Evolutionary conservation across 176 grass and related monocot species (phyloP).

Genomic region (Zoysia pacifica): DNA sequence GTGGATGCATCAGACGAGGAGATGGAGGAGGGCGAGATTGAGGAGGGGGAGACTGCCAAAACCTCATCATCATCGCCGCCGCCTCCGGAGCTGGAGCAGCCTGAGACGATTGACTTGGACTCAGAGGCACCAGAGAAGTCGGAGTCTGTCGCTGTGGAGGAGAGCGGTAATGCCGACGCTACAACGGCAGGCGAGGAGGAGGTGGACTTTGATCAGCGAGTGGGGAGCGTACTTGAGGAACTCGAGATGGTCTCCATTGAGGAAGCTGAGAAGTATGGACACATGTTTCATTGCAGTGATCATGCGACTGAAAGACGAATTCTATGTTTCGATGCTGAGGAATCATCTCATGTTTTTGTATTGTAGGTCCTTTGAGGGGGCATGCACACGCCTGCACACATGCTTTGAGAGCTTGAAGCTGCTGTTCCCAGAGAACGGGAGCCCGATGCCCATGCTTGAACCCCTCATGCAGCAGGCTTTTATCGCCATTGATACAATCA

Average conservation of each 20-base stretch:
- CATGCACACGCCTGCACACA: conserved; percentile 54
- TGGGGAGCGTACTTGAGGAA: too few species aligned
- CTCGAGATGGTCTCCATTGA: too few species aligned
- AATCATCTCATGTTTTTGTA: conserved; percentile 22
- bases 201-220: too few species aligned
- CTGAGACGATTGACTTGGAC: too few species aligned
- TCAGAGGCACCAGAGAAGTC: conserved; percentile 46
- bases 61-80: neutral
- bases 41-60: too few species aligned
- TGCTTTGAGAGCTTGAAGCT: conserved; percentile 86
- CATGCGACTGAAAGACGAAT: neutral
- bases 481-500: conserved; percentile 58
- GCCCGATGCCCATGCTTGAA: conserved; percentile 74
- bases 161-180: too few species aligned
- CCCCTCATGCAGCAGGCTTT: conserved; percentile 81
- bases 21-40: conserved; percentile 45
- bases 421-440: conserved; percentile 57
- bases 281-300: neutral
- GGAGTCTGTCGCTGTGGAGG: too few species aligned
- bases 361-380: conserved; percentile 86
- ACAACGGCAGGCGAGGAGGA: too few species aligned
- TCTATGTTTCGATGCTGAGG: conserved; percentile 26
- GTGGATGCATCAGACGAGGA: conserved; percentile 54
- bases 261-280: neutral
- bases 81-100: too few species aligned